Base-by-base conservation (phyloP, 371 early-diverging fungal genomes). In the Blakeslea trispora region DNA sequence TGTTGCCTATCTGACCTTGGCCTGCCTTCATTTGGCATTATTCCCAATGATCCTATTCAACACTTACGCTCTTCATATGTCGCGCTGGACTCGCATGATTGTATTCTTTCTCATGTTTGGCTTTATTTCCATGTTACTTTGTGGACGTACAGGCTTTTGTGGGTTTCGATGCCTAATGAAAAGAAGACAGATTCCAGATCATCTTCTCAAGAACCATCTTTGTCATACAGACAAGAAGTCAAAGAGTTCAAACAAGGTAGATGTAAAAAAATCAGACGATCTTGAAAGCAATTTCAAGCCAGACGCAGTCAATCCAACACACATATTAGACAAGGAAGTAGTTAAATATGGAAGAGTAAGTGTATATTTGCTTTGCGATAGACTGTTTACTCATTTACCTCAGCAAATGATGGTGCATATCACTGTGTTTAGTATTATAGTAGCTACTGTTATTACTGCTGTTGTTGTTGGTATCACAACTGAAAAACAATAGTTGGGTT, bases 91-190 rank as follows among this genome's bases (percentile, higher is more conserved):
- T 14, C 40, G 63, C 1, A 3, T 50, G 21, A n/a, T 53, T 18
- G 15, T 63, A 1, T 45, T 63, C n/a, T 22, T 18, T 5, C 53
- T 63, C 22, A 40, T 44, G 1, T 63, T 63, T 28, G 13, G 28
- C 5, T 48, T 49, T 8, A 11, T 53, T 21, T 34, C 28, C 15
- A 37, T 46, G n/a, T 18, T 57, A 11, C 49, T 63, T n/a, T 43
- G 53, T 3, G 58, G 50, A 14, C 49, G 54, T 9, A 35, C 53
- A 4, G 63, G 58, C 5, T 54, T 63, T 28, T 63, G 63, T 43
- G 34, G 47, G 1, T n/a, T 63, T 34, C 46, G 57, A 8, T 43
- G 48, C 13, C 18, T 45, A 5, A 23, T 53, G 3, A 52, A 57
- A 18, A 22, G 34, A 9, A 40, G 63, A 31, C 63, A 63, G 19